Base-by-base conservation (phyloP, 441 rosid species). In the Populus hybrid region DNA sequence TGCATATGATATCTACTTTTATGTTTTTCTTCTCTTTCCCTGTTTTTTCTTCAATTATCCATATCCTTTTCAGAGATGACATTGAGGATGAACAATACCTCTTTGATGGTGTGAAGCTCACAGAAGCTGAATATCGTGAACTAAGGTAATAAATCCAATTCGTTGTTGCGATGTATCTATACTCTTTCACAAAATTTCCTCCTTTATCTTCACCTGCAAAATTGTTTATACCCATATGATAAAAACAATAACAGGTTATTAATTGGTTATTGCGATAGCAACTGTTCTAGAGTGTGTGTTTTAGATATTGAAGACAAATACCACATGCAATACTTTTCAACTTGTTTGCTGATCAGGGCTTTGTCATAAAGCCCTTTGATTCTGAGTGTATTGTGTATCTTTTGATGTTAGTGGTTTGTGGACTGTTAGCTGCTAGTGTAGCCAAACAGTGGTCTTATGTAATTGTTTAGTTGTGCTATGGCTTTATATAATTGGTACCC, bases 101-200 rank as follows among this genome's bases (percentile, higher is more conserved):
- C 72, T 96, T 94, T 80, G 87, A 80, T 64, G 96, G 87, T 69
- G 91, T 87, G 77, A 90, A 94, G 83, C 86, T 96, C 67, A 88
- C 93, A n/a, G 98, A 90, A 76, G 88, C 74, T 66, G 99, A 96
- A 83, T 53, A 86, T 50, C 89, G 85, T 78, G 91, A 89, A 65
- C 79, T 83, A 74, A 89, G 93, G 95, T 93, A 86, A 85, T 67
- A 63, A 65, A 63, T 84, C 70, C 69, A 23, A 64, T 78, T 74
- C 74, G 24, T 77, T 79, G 69, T 42, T 38, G 4, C 19, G 71
- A n/a, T 76, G 78, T 59, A 24, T 71, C n/a, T 72, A 12, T 36
- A 4, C 26, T 26, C 32, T 36, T 63, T 34, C 32, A 3, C 30
- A 21, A 4, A 9, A 16, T 67, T 68, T 71, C 18, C 3, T 64